phyloP scores from a whole-genome alignment of 805 yeast species.

The Lachancea nothofagi region DNA sequence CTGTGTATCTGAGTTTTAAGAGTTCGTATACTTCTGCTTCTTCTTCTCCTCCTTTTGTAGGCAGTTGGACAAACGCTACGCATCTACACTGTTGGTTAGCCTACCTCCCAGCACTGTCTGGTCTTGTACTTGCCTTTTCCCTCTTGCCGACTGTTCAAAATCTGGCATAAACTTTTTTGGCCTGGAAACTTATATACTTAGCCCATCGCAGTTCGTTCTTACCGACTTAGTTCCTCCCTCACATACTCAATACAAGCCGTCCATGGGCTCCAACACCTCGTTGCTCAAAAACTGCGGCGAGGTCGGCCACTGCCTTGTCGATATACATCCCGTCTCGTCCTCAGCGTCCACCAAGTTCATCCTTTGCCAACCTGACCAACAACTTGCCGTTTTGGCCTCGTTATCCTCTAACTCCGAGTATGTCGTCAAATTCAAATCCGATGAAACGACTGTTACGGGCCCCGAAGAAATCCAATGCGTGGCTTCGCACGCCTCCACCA shows the following conservation, averaged over 20 bases:
- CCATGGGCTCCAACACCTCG: slow-evolving; percentile 8
- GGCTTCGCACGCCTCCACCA: background rate
- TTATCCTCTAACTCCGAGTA: background rate
- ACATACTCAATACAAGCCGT: too few species aligned
- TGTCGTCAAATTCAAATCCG: background rate
- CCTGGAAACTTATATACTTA: too few species aligned
- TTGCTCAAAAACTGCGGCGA: slow-evolving; percentile 8
- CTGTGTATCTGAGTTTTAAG: slow-evolving; percentile 2
- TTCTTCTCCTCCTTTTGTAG: too few species aligned
- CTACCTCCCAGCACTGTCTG: too few species aligned
- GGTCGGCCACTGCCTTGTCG: slow-evolving; percentile 2
- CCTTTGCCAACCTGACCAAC: background rate
- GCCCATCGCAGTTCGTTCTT: too few species aligned
- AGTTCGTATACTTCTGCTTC: slow-evolving; percentile 3
- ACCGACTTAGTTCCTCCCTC: too few species aligned
- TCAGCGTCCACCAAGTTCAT: background rate
- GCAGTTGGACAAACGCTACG: too few species aligned
- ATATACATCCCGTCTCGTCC: background rate
- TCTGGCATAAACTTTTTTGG: too few species aligned
- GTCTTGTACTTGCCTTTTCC: too few species aligned
- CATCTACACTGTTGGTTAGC: too few species aligned
- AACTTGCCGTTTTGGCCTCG: slow-evolving; percentile 1
- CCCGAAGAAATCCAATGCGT: background rate
- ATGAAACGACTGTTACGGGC: background rate
- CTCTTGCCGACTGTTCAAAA: too few species aligned